Evolutionary conservation across 257 asterid species (phyloP), one percentile per base, ranked within the genome.

Genomic region (Gardenia jasminoides): DNA sequence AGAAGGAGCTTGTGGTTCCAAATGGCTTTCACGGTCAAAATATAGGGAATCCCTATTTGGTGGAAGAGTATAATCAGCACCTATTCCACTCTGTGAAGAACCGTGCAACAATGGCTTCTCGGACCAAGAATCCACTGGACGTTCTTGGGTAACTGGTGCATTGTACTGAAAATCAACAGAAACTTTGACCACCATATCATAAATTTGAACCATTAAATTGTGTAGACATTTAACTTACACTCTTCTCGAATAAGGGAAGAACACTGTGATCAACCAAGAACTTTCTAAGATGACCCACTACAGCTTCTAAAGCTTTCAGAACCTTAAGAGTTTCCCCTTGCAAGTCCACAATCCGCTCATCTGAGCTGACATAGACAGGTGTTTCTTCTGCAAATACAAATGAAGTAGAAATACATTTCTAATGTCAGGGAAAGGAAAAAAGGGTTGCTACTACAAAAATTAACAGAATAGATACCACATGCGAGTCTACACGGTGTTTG

Each of bases 281-380:
- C 84, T 90, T 92, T 77, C 98, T 90, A 76, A 94, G 89, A 69
- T 90, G 97, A 54, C 89, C 85, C 66, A 94, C 86, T 39, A 92
- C 97, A 76, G 91, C 96, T 78, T 89, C 97, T 79, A 92, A 81
- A 22, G 97, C 98, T 81, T 83, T 88, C 43, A 89, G 91, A 70
- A 94, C 97, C 84, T 94, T 92, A 77, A 80, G 73, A 78, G 89
- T 88, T 83, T 94, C 97, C 26, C 97, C 98, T 76, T 91, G 97
- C 82, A 94, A 75, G 81, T 94, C 98, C 41, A 92, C 92, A 75
- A 92, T 80, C 85, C 97, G 88, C 89, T 94, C 98, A 56, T 90
- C 97, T 20, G 97, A 82, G 87, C 74, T 84, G 76, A 92, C 97
- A 85, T 89, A 92, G 74, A 76, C n/a, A 64, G 96, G 93, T 80